Conservation (phyloP, 2,329 filamentous ascomycete species). For the Exophiala oligosperma region DNA sequence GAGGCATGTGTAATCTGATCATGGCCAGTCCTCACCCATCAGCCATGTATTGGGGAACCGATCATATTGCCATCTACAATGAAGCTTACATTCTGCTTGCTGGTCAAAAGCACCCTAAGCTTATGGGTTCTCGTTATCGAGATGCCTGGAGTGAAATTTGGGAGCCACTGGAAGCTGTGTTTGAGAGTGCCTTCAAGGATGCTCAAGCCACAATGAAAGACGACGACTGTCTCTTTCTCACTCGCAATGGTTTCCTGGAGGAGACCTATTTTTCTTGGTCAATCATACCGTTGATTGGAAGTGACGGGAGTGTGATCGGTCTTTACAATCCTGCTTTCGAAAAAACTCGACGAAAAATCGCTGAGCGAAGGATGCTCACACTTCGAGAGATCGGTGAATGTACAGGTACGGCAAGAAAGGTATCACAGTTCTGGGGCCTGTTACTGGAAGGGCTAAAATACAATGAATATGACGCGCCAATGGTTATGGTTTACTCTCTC, state of each 20-base stretch:
- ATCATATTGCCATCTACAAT: constrained; percentile 70
- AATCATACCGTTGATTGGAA: constrained; percentile 73
- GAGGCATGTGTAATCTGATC: constrained; percentile 77
- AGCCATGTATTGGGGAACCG: constrained; percentile 76
- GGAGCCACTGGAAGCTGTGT: constrained; percentile 67
- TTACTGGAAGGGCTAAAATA: constrained; percentile 68
- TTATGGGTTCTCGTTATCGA: constrained; percentile 73
- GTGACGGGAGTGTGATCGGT: constrained; percentile 71
- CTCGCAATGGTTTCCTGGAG: constrained; percentile 66
- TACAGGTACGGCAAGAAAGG: constrained; percentile 69
- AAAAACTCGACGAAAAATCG: constrained; percentile 75
- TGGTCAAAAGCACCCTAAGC: constrained; percentile 70
- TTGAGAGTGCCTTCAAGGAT: constrained; percentile 65
- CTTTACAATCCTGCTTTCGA: constrained; percentile 81
- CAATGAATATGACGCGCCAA: constrained; percentile 74
- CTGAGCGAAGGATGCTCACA: constrained; percentile 76
- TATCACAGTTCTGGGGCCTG: constrained; percentile 72
- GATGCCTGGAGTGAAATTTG: constrained; percentile 75
- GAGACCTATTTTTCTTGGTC: constrained; percentile 79
- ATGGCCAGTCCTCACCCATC: constrained; percentile 76
- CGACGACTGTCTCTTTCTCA: constrained; percentile 74
- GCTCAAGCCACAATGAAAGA: constrained; percentile 84
- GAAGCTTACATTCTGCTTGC: constrained; percentile 70
- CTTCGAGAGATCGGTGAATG: constrained; percentile 75
- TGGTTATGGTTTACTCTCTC: constrained; percentile 75